A percentile compares a stretch with the other conserved stretches of the same genome.
These are phyloP conservation scores for Irineochytrium annulatum DNA, from an alignment of 192 early-diverging fungal species.

Conservation along the genomic window DNA sequence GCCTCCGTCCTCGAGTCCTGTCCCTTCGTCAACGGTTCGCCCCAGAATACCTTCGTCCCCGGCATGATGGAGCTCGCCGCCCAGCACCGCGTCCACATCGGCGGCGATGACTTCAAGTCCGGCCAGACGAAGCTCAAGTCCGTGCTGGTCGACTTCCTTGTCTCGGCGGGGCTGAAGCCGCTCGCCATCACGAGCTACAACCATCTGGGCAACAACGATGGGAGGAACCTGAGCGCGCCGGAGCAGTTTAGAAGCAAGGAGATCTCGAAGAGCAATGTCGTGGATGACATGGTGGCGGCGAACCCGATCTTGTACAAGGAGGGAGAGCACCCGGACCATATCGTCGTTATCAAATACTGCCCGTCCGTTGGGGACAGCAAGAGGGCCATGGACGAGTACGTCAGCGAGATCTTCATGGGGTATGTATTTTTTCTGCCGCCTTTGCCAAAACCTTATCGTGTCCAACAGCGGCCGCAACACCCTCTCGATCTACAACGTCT, in stretches of 20 bases:
- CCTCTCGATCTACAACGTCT: constrained; percentile 97
- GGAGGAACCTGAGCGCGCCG: constrained; percentile 94
- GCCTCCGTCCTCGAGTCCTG: constrained; percentile 93
- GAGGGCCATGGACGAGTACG: constrained; percentile 98
- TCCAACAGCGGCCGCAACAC: constrained; percentile 72
- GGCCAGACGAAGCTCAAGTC: constrained; percentile 99
- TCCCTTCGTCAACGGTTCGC: constrained; percentile 98
- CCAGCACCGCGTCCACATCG: constrained; percentile 84
- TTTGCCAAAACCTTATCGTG: no score
- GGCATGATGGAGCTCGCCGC: constrained; percentile 88
- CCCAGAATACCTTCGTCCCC: constrained; percentile 99
- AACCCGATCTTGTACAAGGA: constrained; percentile 89
- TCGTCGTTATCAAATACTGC: constrained; percentile 98
- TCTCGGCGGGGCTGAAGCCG: constrained; percentile 98
- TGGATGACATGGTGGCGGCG: constrained; percentile 98
- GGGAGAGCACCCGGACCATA: constrained; percentile 71
- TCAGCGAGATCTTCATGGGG: constrained; percentile 98
- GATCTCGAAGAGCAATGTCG: constrained; percentile 97
- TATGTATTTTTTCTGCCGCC: constrained; percentile 6
- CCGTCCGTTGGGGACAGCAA: constrained; percentile 96
- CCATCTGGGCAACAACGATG: constrained; percentile 99
- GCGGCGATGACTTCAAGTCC: constrained; percentile 99
- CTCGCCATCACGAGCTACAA: constrained; percentile 94
- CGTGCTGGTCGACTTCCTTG: constrained; percentile 96
- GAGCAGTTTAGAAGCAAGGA: constrained; percentile 99